Evolutionary conservation across 257 asterid genomes (phyloP).

Genomic region (Primulina eburnea): DNA sequence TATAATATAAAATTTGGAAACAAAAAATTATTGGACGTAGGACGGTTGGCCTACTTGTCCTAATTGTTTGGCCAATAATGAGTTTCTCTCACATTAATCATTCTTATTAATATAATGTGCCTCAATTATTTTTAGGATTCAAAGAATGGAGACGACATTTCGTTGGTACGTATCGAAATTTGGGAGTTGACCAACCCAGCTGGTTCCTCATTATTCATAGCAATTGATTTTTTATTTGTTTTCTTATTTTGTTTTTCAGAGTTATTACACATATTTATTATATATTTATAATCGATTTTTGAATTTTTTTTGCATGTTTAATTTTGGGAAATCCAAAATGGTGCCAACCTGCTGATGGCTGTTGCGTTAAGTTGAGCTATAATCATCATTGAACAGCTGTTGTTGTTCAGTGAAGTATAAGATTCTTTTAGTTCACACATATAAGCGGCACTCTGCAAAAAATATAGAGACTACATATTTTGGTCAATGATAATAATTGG

Average conservation of each 20-base stretch:
- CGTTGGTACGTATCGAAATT: background rate
- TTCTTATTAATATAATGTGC: background rate
- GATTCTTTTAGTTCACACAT: too few relatives aligned
- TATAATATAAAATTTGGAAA: background rate
- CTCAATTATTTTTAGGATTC: background rate
- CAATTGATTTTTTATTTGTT: too few relatives aligned
- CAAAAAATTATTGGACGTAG: background rate
- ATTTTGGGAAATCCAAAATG: background rate
- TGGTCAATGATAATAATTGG: too few relatives aligned
- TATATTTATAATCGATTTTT: too few relatives aligned
- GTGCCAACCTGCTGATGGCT: too few relatives aligned
- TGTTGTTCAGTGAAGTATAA: too few relatives aligned
- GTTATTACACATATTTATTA: too few relatives aligned
- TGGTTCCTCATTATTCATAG: background rate
- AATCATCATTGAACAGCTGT: too few relatives aligned
- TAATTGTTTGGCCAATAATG: background rate
- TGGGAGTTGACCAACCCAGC: background rate
- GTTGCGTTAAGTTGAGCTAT: too few relatives aligned
- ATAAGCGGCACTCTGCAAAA: too few relatives aligned
- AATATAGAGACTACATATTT: too few relatives aligned
- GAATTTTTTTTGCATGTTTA: too few relatives aligned
- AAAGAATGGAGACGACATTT: background rate
- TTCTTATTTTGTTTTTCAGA: background rate
- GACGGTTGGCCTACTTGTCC: background rate
- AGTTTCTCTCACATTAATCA: background rate